Evolutionary conservation across 345 rosid species (phyloP), one percentile per base, ranked within the genome.

Genomic region (Carallia pectinifolia): DNA sequence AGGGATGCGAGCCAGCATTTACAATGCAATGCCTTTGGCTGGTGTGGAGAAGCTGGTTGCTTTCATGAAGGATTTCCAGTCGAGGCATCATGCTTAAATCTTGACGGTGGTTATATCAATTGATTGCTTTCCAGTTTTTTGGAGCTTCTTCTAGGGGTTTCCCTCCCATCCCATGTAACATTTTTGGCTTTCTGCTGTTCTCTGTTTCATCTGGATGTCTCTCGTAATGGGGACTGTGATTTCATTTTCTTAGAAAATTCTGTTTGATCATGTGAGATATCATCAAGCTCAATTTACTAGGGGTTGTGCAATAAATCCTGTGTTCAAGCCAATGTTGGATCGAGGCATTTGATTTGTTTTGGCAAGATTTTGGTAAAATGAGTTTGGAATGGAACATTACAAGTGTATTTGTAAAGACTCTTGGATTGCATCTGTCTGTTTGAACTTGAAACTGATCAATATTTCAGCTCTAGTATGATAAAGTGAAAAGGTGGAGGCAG

Each of bases 21-120:
- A 95, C 75, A 95, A 95, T 80, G 99, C 97, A 6, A 88, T 95
- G 99, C 96, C 98, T 23, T 80, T 82, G 76, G 96, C 93, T 27
- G 97, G 98, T 0, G 92, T 95, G 0, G 89, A 88, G 67, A 90
- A 84, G 78, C 71, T 95, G 77, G 97, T 92, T 74, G 86, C 91
- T 75, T 92, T 95, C 90, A 92, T 90, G 97, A 90, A 87, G 79
- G 91, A 92, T 67, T 95, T 92, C 80, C 99, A 89, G 86, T 84
- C 93, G 61, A 90, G 71, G 85, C 93, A 90, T 84, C 93, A 89
- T 84, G 93, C 85, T 81, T 92, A 82, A 64, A 70, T 69, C 50
- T 12, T 12, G 50, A 13, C 17, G 50, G 12, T 44, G 3, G 3
- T 44, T 12, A 44, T 10, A 7, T 44, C 3, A 12, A 2, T 44